A percentile compares a stretch with the other conserved stretches of the same genome.
Evolutionary conservation across 148 eudicot species (phyloP).

Genomic region (Rhododendron vialii): DNA sequence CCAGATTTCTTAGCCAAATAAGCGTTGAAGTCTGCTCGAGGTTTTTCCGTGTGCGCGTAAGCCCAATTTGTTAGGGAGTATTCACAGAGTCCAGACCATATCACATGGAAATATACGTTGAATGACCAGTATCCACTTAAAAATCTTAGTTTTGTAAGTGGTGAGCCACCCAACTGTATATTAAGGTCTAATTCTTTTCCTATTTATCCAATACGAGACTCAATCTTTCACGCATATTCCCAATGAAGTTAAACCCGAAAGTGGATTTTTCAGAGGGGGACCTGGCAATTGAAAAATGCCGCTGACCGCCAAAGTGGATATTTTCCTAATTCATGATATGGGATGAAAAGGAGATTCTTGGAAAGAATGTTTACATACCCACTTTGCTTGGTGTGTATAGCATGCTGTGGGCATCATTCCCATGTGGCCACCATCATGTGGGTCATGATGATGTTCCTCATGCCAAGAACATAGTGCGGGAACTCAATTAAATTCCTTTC

Average conservation of each 20-base stretch:
- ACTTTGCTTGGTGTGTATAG: not conserved
- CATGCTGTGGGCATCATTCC: not conserved
- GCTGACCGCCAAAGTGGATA: not conserved
- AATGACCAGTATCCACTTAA: too few relatives aligned
- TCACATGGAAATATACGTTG: too few relatives aligned
- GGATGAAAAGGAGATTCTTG: not conserved
- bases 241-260: not conserved
- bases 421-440: not conserved
- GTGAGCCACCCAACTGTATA: too few relatives aligned
- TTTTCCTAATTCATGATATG: not conserved
- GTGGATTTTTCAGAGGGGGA: not conserved
- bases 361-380: not conserved
- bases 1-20: not conserved
- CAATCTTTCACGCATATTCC: too few relatives aligned
- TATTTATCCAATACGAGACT: too few relatives aligned
- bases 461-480: not conserved
- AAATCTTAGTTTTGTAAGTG: too few relatives aligned
- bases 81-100: too few relatives aligned
- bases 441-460: not conserved
- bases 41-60: too few relatives aligned
- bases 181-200: too few relatives aligned
- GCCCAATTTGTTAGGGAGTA: too few relatives aligned
- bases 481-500: not conserved
- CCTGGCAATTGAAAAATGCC: not conserved
- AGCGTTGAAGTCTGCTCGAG: not conserved